phyloP scores from a whole-genome alignment of 192 early-diverging fungal genomes.

The Gryganskiella cystojenkinii region DNA sequence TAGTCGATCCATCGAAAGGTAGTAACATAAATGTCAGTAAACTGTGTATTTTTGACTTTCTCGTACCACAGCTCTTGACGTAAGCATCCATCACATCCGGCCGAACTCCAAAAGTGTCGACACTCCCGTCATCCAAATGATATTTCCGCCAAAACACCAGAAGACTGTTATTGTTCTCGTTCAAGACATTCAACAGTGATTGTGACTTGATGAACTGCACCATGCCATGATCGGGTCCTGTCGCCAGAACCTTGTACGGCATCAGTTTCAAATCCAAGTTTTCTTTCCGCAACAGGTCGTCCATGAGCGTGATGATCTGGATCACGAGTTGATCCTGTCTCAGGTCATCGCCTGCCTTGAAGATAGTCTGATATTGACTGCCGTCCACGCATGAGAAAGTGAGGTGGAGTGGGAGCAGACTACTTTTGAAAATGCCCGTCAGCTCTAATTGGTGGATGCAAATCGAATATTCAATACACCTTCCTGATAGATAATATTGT shows the following conservation, averaged over 20 bases:
- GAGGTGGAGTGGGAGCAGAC: conserved; percentile 86
- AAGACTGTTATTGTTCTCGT: conserved; percentile 87
- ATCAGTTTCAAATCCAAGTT: conserved; percentile 94
- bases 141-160: conserved; percentile 81
- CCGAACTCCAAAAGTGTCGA: conserved; percentile 73
- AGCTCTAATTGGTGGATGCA: conserved; percentile 62
- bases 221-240: conserved; percentile 94
- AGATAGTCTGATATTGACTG: conserved; percentile 93
- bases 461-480: neutral
- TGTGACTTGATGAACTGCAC: conserved; percentile 94
- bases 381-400: conserved; percentile 88
- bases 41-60: no score
- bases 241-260: conserved; percentile 96
- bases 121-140: conserved; percentile 71
- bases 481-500: neutral
- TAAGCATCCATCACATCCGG: conserved; percentile 93
- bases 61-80: conserved; percentile 90
- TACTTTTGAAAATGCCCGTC: conserved; percentile 91
- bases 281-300: conserved; percentile 92
- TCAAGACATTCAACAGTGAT: conserved; percentile 89
- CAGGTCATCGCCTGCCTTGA: conserved; percentile 98
- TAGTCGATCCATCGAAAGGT: neutral
- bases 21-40: no score
- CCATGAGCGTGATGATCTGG: conserved; percentile 98
- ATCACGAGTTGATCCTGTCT: conserved; percentile 99